These are phyloP conservation scores for Suillus tomentosus DNA, from an alignment of 768 basidiomycete genomes.

Conservation along the genomic window DNA sequence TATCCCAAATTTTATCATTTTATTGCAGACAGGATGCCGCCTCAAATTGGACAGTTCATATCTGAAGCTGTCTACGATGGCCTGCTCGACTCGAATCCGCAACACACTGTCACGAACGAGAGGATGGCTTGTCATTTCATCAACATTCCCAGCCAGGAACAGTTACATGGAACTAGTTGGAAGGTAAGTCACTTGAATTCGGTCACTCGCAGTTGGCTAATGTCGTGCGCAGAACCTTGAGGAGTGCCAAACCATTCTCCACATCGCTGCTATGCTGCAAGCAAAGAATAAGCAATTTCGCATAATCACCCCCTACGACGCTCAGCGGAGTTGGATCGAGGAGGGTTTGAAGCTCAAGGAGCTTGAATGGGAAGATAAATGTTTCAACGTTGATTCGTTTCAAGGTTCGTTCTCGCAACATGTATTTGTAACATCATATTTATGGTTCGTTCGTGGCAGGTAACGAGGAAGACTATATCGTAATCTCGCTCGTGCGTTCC, in stretches of 20 bases:
- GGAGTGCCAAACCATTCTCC: slow-evolving; percentile 58
- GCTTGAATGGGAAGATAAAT: slow-evolving; percentile 65
- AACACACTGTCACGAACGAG: slow-evolving; percentile 48
- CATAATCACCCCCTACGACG: slow-evolving; percentile 84
- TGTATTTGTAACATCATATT: slow-evolving; percentile 7
- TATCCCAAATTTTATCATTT: slow-evolving; percentile 14
- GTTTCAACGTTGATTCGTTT: slow-evolving; percentile 79
- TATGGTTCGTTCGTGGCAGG: slow-evolving; percentile 42
- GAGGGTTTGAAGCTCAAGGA: slow-evolving; percentile 47
- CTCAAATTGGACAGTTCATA: slow-evolving; percentile 74
- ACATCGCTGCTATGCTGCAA: slow-evolving; percentile 59
- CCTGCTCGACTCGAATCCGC: slow-evolving; percentile 53
- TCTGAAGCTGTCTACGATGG: slow-evolving; percentile 65
- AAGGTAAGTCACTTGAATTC: slow-evolving; percentile 30
- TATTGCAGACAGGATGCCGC: slow-evolving; percentile 76
- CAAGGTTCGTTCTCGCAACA: slow-evolving; percentile 54
- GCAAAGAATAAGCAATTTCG: slow-evolving; percentile 49
- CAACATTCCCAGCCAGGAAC: slow-evolving; percentile 49
- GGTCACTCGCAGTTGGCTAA: neutral
- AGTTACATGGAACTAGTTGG: slow-evolving; percentile 38
- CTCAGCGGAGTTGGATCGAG: slow-evolving; percentile 65
- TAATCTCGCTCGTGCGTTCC: slow-evolving; percentile 72
- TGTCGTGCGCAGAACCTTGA: slow-evolving; percentile 50
- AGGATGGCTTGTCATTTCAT: slow-evolving; percentile 64
- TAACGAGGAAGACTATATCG: slow-evolving; percentile 79